Base-by-base conservation (phyloP, 192 early-diverging fungal genomes). In the Gonapodya sp. region DNA sequence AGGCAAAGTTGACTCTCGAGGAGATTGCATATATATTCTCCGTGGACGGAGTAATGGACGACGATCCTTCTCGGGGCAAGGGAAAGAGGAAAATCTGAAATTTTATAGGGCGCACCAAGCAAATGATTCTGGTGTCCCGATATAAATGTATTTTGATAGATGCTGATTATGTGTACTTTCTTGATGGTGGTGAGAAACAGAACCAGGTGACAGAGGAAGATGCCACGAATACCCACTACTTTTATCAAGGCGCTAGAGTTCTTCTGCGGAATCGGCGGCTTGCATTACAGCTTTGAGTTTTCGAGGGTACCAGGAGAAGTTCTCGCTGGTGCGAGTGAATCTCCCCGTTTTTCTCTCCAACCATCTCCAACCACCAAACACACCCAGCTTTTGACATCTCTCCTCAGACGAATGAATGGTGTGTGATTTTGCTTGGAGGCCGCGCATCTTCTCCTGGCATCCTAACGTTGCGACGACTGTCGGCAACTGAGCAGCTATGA, bases 191-290 rank as follows among this genome's bases (percentile, higher is more conserved):
- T n/a, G n/a, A n/a, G n/a, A n/a, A n/a, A n/a, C n/a, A n/a, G n/a
- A n/a, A n/a, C n/a, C n/a, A n/a, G n/a, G n/a, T n/a, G n/a, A n/a
- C n/a, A n/a, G n/a, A n/a, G n/a, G n/a, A n/a, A n/a, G n/a, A n/a
- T n/a, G n/a, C n/a, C n/a, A n/a, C n/a, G n/a, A n/a, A 72, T 72
- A 30, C 16, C 64, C 87, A 85, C 83, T 85, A 87, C 89, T 87
- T 87, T 78, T 46, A 85, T 90, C 35, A 78, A 81, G 79, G 91
- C 90, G 31, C 80, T 93, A 18, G 92, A 93, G 79, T 93, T 93
- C 83, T 93, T 93, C 80, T 89, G 86, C 32, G 92, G 92, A 18
- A 90, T 93, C 36, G 92, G 92, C 36, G 92, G 92, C 2, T 84
- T 93, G 82, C 75, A 34, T 33, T 77, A 77, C 75, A 34, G 30